Evolutionary conservation across 805 yeast species (phyloP).

Genomic region (Tetrapisispora arboricola): DNA sequence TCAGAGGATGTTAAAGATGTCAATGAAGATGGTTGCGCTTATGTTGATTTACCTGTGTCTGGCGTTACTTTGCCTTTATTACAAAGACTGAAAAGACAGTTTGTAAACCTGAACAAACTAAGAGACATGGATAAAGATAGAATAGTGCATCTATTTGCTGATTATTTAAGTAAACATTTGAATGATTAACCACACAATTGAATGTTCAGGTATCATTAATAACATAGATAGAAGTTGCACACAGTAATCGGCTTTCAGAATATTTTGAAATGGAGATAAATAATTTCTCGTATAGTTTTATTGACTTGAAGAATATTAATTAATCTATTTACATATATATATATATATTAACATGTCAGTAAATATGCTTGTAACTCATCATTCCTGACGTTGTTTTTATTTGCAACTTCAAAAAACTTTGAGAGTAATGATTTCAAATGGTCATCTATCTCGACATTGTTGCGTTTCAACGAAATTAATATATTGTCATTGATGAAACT

Average conservation of each 20-base stretch:
- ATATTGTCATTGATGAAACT: slow-evolving; percentile 15
- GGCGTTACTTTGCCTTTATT: slow-evolving; percentile 58
- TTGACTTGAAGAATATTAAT: background rate
- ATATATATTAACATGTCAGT: background rate
- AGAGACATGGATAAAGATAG: slow-evolving; percentile 61
- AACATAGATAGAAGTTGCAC: no score
- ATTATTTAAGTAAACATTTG: slow-evolving; percentile 60
- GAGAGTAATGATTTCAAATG: slow-evolving; percentile 10
- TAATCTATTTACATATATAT: background rate
- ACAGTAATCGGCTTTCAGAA: no score
- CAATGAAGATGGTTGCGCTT: slow-evolving; percentile 31
- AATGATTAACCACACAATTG: slow-evolving; percentile 14
- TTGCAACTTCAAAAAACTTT: slow-evolving; percentile 7
- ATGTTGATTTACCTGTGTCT: slow-evolving; percentile 51
- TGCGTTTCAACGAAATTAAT: slow-evolving; percentile 19
- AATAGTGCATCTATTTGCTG: slow-evolving; percentile 64
- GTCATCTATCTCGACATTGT: slow-evolving; percentile 12
- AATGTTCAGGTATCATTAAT: background rate
- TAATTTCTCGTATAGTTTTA: no score
- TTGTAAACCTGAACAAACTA: slow-evolving; percentile 70
- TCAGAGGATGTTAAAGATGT: slow-evolving; percentile 30
- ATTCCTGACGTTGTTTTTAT: background rate
- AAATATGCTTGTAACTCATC: background rate
- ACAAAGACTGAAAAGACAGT: slow-evolving; percentile 76
- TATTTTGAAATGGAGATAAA: no score